phyloP scores from a whole-genome alignment of 768 basidiomycete genomes.

The Naganishia kalamii region DNA sequence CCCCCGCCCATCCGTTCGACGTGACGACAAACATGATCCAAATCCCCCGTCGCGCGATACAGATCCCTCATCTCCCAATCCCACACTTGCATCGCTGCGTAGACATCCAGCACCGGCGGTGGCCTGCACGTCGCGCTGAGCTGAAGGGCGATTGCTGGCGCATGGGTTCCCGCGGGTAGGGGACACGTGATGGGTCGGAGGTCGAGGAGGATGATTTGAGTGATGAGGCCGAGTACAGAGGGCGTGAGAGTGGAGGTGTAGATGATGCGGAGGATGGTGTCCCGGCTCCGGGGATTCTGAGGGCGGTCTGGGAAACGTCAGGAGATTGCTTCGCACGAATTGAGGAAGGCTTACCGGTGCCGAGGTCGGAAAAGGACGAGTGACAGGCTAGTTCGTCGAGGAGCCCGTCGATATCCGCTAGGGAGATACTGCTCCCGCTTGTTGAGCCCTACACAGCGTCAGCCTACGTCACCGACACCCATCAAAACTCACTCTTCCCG shows the following conservation, averaged over 20 bases:
- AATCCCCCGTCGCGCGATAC: constrained; percentile 55
- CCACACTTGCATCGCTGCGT: constrained; percentile 68
- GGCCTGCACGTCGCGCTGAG: constrained; percentile 56
- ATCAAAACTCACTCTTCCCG: neutral
- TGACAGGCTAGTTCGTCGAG: constrained; percentile 68
- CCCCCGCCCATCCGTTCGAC: constrained; percentile 42
- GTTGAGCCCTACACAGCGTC: neutral
- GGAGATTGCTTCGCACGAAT: neutral
- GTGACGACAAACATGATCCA: constrained; percentile 55
- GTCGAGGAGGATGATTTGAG: constrained; percentile 84
- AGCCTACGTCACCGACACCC: neutral
- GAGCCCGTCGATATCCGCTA: constrained; percentile 57
- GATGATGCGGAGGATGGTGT: constrained; percentile 54
- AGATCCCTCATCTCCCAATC: constrained; percentile 58
- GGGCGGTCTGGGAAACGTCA: neutral
- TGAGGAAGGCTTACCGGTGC: neutral
- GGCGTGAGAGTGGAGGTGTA: constrained; percentile 57
- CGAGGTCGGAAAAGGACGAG: constrained; percentile 56
- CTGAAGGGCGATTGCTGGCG: constrained; percentile 53
- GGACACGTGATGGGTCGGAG: constrained; percentile 73
- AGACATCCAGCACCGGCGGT: constrained; percentile 55
- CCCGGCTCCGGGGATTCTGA: neutral
- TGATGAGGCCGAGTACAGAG: constrained; percentile 61
- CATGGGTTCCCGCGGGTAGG: constrained; percentile 50
- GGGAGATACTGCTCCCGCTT: constrained; percentile 45